Percentiles rank a stretch among this genome's conserved stretches.
phyloP scores from a whole-genome alignment of 345 rosid genomes.

The Hibiscus trionum region DNA sequence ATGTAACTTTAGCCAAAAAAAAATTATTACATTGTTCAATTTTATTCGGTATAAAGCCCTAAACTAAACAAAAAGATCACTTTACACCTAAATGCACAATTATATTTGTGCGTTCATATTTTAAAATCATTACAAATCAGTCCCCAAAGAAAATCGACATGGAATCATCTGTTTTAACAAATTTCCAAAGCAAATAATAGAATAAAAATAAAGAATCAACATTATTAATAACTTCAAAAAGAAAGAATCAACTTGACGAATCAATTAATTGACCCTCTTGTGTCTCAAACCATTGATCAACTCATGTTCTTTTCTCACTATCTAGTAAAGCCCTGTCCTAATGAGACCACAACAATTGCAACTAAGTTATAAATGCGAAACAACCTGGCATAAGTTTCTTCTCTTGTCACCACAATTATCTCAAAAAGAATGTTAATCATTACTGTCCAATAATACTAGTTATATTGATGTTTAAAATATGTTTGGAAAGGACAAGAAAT shows the following conservation, averaged over 20 bases:
- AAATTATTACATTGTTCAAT: too few species aligned
- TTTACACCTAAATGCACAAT: too few species aligned
- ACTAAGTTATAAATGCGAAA: background rate
- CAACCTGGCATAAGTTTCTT: background rate
- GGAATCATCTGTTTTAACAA: background rate
- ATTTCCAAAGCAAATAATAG: background rate
- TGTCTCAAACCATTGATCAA: background rate
- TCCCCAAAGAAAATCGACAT: too few species aligned
- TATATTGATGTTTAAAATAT: background rate
- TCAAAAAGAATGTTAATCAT: background rate
- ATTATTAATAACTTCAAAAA: too few species aligned
- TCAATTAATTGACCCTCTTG: background rate
- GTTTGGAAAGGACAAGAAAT: too few species aligned
- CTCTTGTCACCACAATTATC: background rate
- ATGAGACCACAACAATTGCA: constrained; percentile 6
- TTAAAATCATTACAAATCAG: too few species aligned
- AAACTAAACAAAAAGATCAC: too few species aligned
- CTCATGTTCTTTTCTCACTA: background rate
- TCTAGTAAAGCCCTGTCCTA: background rate
- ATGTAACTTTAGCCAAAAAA: too few species aligned
- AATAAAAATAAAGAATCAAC: too few species aligned
- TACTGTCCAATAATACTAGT: background rate
- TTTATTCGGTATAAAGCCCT: too few species aligned
- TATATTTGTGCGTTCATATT: too few species aligned
- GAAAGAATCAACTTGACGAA: too few species aligned